These are phyloP conservation scores for Fistulifera pelliculosa DNA, from an alignment of 108 stramenopile species.

Conservation along the genomic window DNA sequence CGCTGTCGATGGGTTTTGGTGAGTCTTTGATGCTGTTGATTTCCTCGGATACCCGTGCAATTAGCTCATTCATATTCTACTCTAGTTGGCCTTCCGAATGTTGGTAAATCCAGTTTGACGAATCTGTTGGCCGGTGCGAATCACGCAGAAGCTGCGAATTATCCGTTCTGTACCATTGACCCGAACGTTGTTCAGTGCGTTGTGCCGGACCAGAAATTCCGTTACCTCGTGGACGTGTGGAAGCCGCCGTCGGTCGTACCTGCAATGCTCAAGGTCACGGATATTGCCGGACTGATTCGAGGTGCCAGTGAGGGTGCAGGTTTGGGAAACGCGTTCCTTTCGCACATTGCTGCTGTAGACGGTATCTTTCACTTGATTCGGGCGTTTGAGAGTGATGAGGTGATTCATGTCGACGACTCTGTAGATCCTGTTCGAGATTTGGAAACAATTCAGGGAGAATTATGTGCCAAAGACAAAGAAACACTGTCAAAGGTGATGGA, in stretches of 20 bases:
- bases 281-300: slow-evolving; percentile 98
- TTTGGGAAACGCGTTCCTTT: slow-evolving; percentile 97
- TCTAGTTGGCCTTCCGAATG: slow-evolving; percentile 90
- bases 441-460: slow-evolving; percentile 95
- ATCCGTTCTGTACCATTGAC: slow-evolving; percentile 88
- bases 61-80: background rate
- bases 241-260: slow-evolving; percentile 85
- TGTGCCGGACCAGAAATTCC: slow-evolving; percentile 97
- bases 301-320: slow-evolving; percentile 99
- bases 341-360: slow-evolving; percentile 96
- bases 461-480: slow-evolving; percentile 89
- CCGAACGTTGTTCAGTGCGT: slow-evolving; percentile 94
- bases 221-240: slow-evolving; percentile 84
- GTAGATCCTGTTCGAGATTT: slow-evolving; percentile 99
- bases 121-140: slow-evolving; percentile 80
- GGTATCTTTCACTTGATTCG: slow-evolving; percentile 95
- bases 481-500: slow-evolving; percentile 54
- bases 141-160: slow-evolving; percentile 86
- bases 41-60: background rate
- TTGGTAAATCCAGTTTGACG: slow-evolving; percentile 90
- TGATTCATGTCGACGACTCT: slow-evolving; percentile 97
- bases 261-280: slow-evolving; percentile 91
- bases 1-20: slow-evolving; percentile 82
- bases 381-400: slow-evolving; percentile 95
- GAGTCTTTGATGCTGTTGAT: slow-evolving; percentile 1